phyloP scores from a whole-genome alignment of 2,329 filamentous ascomycete species.

The Bipolaris cookei region DNA sequence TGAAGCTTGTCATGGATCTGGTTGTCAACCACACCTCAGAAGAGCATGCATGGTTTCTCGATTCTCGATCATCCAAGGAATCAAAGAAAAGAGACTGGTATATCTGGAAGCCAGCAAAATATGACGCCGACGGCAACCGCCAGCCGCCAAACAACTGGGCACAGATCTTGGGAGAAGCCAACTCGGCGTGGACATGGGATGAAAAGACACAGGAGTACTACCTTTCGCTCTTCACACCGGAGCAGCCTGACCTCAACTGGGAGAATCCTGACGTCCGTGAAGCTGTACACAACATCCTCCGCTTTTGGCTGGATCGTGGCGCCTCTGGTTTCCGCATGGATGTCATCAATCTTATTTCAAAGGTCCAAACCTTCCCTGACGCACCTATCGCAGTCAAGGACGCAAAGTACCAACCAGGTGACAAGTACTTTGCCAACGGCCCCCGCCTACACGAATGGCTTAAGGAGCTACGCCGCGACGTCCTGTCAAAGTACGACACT shows the following conservation, averaged over 20 bases:
- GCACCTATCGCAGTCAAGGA: conserved; percentile 39
- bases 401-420: conserved; percentile 49
- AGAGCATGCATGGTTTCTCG: conserved; percentile 63
- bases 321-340: conserved; percentile 58
- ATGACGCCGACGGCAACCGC: conserved; percentile 62
- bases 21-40: conserved; percentile 52
- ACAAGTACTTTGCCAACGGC: conserved; percentile 68
- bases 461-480: conserved; percentile 65
- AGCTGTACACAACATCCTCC: conserved; percentile 74
- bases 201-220: conserved; percentile 76
- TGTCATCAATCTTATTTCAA: conserved; percentile 49
- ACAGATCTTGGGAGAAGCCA: conserved; percentile 61
- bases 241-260: conserved; percentile 86
- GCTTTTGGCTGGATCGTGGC: conserved; percentile 79
- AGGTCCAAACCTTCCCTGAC: conserved; percentile 41
- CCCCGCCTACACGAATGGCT: conserved; percentile 73
- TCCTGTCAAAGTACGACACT: conserved; percentile 66
- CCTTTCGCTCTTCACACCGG: conserved; percentile 74
- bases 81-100: conserved; percentile 62
- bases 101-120: conserved; percentile 58
- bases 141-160: conserved; percentile 78
- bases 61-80: conserved; percentile 57
- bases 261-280: conserved; percentile 70
- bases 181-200: conserved; percentile 73
- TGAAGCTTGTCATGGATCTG: conserved; percentile 52